phyloP scores from a whole-genome alignment of 2,329 filamentous ascomycete species.

The Ophiocordyceps robertsii region DNA sequence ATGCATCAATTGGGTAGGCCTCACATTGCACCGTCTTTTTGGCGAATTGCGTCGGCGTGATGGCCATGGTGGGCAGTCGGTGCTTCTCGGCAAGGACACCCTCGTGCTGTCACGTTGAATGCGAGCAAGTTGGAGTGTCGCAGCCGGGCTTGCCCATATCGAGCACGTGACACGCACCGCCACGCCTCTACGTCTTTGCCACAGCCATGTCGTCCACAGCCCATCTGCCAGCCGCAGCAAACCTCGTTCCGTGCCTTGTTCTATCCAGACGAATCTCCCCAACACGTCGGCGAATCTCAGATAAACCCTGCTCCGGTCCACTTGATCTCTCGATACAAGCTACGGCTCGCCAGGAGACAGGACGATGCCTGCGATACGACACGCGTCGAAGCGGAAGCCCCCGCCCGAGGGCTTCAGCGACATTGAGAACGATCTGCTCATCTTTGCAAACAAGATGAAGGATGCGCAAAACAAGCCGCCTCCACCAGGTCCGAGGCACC shows the following conservation, averaged over 20 bases:
- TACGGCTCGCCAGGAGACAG: slow-evolving; percentile 1
- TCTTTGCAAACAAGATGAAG: slow-evolving; percentile 86
- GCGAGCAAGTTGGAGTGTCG: slow-evolving; percentile 10
- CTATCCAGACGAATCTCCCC: background rate
- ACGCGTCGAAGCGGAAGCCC: slow-evolving; percentile 64
- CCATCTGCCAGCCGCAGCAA: background rate
- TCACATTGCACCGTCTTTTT: slow-evolving; percentile 66
- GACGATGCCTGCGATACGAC: slow-evolving; percentile 63
- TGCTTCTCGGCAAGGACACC: slow-evolving; percentile 16
- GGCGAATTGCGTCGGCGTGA: slow-evolving; percentile 87
- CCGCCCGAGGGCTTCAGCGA: slow-evolving; percentile 79
- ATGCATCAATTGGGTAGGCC: slow-evolving; percentile 16
- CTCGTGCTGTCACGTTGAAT: slow-evolving; percentile 17
- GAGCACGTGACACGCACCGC: slow-evolving; percentile 15
- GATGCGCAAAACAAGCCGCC: slow-evolving; percentile 84
- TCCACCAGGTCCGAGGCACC: slow-evolving; percentile 68
- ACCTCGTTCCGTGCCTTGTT: background rate
- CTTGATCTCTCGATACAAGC: background rate
- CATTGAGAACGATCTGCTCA: slow-evolving; percentile 74
- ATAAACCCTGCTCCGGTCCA: too few relatives aligned
- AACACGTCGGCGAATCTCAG: background rate
- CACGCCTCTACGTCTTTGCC: slow-evolving; percentile 3
- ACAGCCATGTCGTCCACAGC: background rate
- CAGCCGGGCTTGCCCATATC: slow-evolving; percentile 1
- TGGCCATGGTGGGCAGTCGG: slow-evolving; percentile 54